Conservation (phyloP, 2,329 filamentous ascomycete species). For the Colletotrichum australisinense region DNA sequence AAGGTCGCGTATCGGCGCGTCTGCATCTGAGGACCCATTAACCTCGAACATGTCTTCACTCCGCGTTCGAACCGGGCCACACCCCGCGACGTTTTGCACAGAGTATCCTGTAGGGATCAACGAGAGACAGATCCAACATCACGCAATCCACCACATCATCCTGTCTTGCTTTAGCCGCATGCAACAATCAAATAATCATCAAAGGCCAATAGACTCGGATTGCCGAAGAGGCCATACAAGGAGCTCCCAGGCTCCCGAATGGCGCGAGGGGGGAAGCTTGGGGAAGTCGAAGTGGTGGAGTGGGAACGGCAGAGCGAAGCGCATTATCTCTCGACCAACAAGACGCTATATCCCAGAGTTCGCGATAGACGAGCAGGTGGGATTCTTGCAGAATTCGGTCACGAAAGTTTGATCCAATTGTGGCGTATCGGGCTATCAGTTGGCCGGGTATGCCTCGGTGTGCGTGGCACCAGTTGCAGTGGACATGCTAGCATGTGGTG, state of each 20-base stretch:
- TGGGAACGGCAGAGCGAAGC: conserved; percentile 11
- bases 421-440: conserved; percentile 2
- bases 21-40: conserved; percentile 4
- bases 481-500: not conserved
- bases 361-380: conserved; percentile 18
- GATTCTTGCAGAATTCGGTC: conserved; percentile 24
- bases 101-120: not conserved
- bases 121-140: conserved; percentile 1
- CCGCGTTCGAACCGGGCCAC: conserved; percentile 2
- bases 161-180: conserved; percentile 30
- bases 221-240: not conserved
- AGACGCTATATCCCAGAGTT: not conserved
- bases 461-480: conserved; percentile 12
- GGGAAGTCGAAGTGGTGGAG: not conserved
- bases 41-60: conserved; percentile 12
- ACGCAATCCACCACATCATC: conserved; percentile 9
- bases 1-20: conserved; percentile 32
- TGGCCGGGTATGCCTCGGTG: not conserved
- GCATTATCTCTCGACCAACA: conserved; percentile 9
- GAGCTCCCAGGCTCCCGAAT: conserved; percentile 5
- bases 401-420: conserved; percentile 23
- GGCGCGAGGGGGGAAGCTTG: not conserved
- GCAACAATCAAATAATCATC: not conserved
- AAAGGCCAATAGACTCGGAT: not conserved
- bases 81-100: conserved; percentile 3